Conservation (phyloP, 2,329 filamentous ascomycete genomes). For the Calonectria montana region DNA sequence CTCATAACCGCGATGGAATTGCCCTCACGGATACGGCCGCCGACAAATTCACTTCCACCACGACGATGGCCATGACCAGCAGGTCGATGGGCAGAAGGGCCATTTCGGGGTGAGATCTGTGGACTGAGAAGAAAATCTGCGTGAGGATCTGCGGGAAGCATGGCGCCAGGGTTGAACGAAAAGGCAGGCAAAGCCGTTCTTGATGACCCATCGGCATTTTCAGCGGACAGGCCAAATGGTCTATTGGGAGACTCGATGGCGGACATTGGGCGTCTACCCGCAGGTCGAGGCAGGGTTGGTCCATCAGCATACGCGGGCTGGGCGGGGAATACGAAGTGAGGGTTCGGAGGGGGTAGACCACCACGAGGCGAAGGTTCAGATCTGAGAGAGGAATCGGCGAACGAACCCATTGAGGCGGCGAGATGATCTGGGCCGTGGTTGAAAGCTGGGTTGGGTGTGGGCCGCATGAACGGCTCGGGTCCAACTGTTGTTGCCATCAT, state of each 20-base stretch:
- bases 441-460: slow-evolving; percentile 41
- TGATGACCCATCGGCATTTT: slow-evolving; percentile 41
- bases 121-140: slow-evolving; percentile 60
- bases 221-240: slow-evolving; percentile 44
- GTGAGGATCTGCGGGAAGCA: slow-evolving; percentile 55
- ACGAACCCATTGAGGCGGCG: slow-evolving; percentile 31
- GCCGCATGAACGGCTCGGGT: slow-evolving; percentile 49
- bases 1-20: slow-evolving; percentile 72
- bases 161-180: slow-evolving; percentile 66
- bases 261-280: slow-evolving; percentile 64
- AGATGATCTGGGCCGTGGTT: slow-evolving; percentile 41
- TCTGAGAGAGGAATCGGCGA: slow-evolving; percentile 30
- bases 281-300: slow-evolving; percentile 59
- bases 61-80: slow-evolving; percentile 80
- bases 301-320: slow-evolving; percentile 57
- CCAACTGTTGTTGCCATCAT: slow-evolving; percentile 57
- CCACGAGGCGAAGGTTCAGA: slow-evolving; percentile 21
- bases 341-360: slow-evolving; percentile 65
- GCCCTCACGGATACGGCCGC: slow-evolving; percentile 72
- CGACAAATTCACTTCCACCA: slow-evolving; percentile 88
- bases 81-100: slow-evolving; percentile 68
- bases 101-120: slow-evolving; percentile 60
- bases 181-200: slow-evolving; percentile 62
- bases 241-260: slow-evolving; percentile 59
- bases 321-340: slow-evolving; percentile 73